Conservation (phyloP, 2,329 filamentous ascomycete species). For the Penicillium sp. region DNA sequence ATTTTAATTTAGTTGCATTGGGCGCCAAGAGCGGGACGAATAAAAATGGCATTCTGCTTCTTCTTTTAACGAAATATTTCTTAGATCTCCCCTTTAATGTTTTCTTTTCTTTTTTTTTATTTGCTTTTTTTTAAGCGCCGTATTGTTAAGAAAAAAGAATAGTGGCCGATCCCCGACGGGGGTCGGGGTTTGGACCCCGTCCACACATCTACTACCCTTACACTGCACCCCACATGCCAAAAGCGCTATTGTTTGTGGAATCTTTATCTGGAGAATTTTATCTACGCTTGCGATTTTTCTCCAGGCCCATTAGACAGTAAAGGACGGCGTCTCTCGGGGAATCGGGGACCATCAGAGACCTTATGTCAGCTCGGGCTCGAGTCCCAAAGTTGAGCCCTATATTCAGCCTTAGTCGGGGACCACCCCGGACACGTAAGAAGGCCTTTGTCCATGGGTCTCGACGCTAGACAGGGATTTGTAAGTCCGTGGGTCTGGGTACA, state of each 20-base stretch:
- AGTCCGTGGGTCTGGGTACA: neutral
- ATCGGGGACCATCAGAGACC: constrained; percentile 1
- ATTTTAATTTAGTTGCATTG: constrained; percentile 20
- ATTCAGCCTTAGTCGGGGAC: constrained; percentile 8
- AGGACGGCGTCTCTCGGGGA: neutral
- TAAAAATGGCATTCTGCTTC: constrained; percentile 17
- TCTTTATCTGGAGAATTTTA: neutral
- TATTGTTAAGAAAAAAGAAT: neutral
- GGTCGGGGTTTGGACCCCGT: neutral
- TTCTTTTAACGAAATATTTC: neutral
- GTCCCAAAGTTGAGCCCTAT: neutral
- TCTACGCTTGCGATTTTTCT: neutral
- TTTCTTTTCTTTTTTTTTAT: neutral
- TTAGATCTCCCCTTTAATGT: neutral
- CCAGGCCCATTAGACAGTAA: neutral
- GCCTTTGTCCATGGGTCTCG: neutral
- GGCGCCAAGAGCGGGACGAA: constrained; percentile 23
- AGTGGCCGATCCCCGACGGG: neutral
- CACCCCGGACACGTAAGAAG: constrained; percentile 3
- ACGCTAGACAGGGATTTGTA: neutral
- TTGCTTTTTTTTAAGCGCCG: neutral
- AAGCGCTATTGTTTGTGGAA: neutral
- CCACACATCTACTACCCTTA: neutral
- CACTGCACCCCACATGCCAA: neutral
- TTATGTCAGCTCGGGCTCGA: constrained; percentile 5